These are phyloP conservation scores for Orbilia oligospora DNA, from an alignment of 2,329 filamentous ascomycete species.

Conservation along the genomic window DNA sequence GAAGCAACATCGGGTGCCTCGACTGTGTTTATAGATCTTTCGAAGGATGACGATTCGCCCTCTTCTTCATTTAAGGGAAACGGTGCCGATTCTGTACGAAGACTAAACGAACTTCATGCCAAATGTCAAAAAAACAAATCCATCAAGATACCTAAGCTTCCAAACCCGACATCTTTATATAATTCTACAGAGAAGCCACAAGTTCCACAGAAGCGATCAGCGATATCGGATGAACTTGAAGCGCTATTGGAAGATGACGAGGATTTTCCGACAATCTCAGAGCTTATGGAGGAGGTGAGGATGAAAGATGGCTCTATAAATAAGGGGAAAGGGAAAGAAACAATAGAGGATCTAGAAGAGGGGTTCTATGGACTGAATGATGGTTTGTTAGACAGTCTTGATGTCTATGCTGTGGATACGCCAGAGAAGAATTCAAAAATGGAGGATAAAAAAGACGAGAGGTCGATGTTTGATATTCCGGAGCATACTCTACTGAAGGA, in stretches of 20 bases:
- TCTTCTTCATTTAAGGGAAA: conserved; percentile 41
- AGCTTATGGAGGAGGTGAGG: conserved; percentile 38
- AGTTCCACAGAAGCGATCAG: not conserved
- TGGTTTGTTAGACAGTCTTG: conserved; percentile 44
- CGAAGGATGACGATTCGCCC: conserved; percentile 35
- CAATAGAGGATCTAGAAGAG: not conserved
- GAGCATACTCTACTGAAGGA: conserved; percentile 17
- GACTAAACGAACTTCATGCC: conserved; percentile 44
- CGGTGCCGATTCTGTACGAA: conserved; percentile 39
- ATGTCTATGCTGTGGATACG: conserved; percentile 37
- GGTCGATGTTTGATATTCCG: conserved; percentile 17
- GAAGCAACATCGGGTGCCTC: conserved; percentile 13
- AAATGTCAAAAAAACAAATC: conserved; percentile 42
- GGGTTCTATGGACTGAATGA: conserved; percentile 38
- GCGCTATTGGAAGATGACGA: conserved; percentile 43
- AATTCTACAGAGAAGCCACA: not conserved
- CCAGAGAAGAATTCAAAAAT: not conserved
- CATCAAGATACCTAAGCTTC: conserved; percentile 36
- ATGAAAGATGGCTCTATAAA: not conserved
- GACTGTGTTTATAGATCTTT: conserved; percentile 43
- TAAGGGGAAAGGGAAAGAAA: not conserved
- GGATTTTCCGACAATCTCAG: conserved; percentile 46
- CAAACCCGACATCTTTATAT: conserved; percentile 7
- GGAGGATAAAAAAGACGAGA: not conserved
- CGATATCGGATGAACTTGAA: conserved; percentile 40